A percentile compares a stretch with the other conserved stretches of the same genome.
These are phyloP conservation scores for Arthrobotrys conoides DNA, from an alignment of 2,329 filamentous ascomycete genomes.

Conservation along the genomic window DNA sequence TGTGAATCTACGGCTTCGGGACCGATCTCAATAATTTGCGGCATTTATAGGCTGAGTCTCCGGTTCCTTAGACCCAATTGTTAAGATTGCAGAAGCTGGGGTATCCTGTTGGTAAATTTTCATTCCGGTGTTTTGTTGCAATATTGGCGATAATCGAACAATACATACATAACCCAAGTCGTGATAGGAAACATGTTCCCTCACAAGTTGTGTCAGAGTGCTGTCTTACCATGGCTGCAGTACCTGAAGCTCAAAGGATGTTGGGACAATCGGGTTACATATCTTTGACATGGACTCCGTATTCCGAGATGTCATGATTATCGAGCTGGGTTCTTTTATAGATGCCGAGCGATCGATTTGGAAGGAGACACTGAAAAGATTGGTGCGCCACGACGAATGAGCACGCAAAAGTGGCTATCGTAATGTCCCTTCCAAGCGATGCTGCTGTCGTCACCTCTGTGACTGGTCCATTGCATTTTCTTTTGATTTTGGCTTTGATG, in stretches of 20 bases:
- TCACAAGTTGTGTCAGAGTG: slow-evolving; percentile 43
- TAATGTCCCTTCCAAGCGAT: slow-evolving; percentile 26
- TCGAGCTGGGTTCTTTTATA: slow-evolving; percentile 30
- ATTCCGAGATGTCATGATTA: slow-evolving; percentile 37
- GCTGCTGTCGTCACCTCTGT: slow-evolving; percentile 37
- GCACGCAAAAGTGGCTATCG: slow-evolving; percentile 36
- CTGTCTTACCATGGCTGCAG: slow-evolving; percentile 55
- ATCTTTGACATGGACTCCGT: background rate
- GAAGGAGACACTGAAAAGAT: slow-evolving; percentile 27
- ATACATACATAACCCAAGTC: background rate
- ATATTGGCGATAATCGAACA: slow-evolving; percentile 20
- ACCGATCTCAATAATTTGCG: slow-evolving; percentile 41
- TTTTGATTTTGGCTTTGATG: slow-evolving; percentile 35
- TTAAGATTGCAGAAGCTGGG: slow-evolving; percentile 33
- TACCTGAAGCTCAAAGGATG: background rate
- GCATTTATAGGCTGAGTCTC: slow-evolving; percentile 45
- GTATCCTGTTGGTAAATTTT: slow-evolving; percentile 7
- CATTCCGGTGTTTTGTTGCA: slow-evolving; percentile 13
- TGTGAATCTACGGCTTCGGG: slow-evolving; percentile 19
- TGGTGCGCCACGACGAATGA: slow-evolving; percentile 16
- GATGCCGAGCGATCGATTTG: slow-evolving; percentile 8
- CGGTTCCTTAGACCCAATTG: background rate
- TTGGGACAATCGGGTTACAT: slow-evolving; percentile 8
- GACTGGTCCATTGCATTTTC: slow-evolving; percentile 14
- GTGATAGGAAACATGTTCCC: slow-evolving; percentile 26